Evolutionary conservation across 1,284 basidiomycete species (phyloP), one percentile per base, ranked within the genome.

Genomic region (Hypsizygus ulmarius): DNA sequence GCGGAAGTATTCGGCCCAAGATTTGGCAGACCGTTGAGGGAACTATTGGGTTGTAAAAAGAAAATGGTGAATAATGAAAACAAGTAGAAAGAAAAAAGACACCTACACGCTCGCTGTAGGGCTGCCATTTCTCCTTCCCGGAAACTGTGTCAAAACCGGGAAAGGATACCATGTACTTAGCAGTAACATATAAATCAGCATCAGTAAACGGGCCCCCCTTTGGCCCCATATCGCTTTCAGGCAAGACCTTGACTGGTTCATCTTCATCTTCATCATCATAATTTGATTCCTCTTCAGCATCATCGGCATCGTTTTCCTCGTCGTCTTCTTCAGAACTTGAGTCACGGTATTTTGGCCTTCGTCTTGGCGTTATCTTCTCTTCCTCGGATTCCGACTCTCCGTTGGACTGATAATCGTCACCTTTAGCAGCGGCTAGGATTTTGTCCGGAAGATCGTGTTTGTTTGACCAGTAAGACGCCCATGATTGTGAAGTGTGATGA

Each of bases 391-490:
- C 59, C 11, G 53, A 62, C 37, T 59, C 61, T 21, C 60, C 62
- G 21, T 67, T 67, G 12, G 53, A 62, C n/a, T 56, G 61, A 32
- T 62, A 60, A 14, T 68, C 64, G 21, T 67, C 66, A 29, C 66
- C 70, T 46, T 70, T 64, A 15, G 72, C 72, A n/a, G 75, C 68
- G n/a, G 77, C 74, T 32, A 81, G 59, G 36, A 83, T 80, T 56
- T 81, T 80, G 56, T 83, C 82, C 1, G 82, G 79, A 27, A 84
- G 61, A 56, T 83, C 79, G 48, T 82, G 79, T 44, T 77, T 70
- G 43, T 71, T 72, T 8, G 71, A 72, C 81, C 82, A 82, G 56
- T 82, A 74, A n/a, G 76, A 75, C 30, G 67, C 66, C 83, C 83
- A 86, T 1, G 83, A 84, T 34, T 64, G 64, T 11, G 64, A 56